Evolutionary conservation across 1,284 basidiomycete genomes (phyloP).

Genomic region (Rhodotorula sp.): DNA sequence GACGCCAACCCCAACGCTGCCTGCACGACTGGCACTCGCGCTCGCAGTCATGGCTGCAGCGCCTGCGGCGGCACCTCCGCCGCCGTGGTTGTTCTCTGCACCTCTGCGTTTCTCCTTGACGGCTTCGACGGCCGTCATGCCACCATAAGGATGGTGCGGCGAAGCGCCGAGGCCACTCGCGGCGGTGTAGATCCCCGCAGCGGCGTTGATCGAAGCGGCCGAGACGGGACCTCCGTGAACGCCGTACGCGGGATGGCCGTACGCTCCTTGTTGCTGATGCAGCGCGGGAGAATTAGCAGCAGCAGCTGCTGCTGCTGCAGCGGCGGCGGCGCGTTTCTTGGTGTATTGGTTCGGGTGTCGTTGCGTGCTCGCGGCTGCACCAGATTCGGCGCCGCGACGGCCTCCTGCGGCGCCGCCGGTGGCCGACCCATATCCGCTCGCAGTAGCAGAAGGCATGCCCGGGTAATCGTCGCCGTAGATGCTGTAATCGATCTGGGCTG

Average conservation of each 20-base stretch:
- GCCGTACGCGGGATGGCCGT: constrained; percentile 1
- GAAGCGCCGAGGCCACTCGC: not conserved
- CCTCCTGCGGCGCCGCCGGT: not conserved
- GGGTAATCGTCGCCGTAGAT: constrained; percentile 29
- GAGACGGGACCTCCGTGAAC: constrained; percentile 6
- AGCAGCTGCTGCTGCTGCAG: not conserved
- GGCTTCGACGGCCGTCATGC: constrained; percentile 29
- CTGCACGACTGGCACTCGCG: constrained; percentile 16
- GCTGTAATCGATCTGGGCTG: constrained; percentile 17
- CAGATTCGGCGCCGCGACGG: not conserved
- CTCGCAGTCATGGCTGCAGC: constrained; percentile 9
- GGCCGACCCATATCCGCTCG: not conserved
- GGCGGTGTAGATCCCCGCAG: constrained; percentile 21
- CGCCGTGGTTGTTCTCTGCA: not conserved
- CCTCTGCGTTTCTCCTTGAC: constrained; percentile 31
- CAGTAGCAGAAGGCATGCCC: not conserved
- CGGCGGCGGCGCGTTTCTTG: constrained; percentile 29
- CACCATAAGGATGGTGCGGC: constrained; percentile 20
- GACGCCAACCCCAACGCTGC: constrained; percentile 4
- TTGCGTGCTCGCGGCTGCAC: constrained; percentile 8
- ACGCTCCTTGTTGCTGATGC: constrained; percentile 2
- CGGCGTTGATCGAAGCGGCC: constrained; percentile 5
- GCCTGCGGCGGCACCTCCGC: not conserved
- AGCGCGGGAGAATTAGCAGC: not conserved
- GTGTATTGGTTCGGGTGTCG: constrained; percentile 42